A percentile compares a stretch with the other conserved stretches of the same genome.
These are phyloP conservation scores for Kwoniella botswanensis DNA, from an alignment of 768 basidiomycete genomes.

Conservation along the genomic window DNA sequence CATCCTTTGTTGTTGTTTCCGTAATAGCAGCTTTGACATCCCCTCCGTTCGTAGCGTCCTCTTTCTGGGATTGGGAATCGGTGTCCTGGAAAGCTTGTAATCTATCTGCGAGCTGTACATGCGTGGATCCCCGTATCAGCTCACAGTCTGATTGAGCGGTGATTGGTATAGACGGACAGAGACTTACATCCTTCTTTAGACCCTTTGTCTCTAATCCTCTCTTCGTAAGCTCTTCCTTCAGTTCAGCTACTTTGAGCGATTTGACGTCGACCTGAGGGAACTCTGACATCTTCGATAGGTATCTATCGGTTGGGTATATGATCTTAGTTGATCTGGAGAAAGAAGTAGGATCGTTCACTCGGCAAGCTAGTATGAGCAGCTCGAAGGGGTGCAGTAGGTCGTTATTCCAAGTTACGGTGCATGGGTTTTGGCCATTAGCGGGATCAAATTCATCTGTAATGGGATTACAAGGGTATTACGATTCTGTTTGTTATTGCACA, in stretches of 20 bases:
- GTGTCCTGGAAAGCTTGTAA: slow-evolving; percentile 38
- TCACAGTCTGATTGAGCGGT: neutral
- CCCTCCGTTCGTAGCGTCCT: neutral
- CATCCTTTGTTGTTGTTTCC: neutral
- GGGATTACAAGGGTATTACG: neutral
- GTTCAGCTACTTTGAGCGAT: slow-evolving; percentile 50
- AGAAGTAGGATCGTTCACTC: neutral
- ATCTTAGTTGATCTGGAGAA: neutral
- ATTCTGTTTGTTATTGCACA: neutral
- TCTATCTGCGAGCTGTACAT: slow-evolving; percentile 42
- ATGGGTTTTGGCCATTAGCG: neutral
- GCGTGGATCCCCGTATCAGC: neutral
- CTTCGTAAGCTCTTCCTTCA: slow-evolving; percentile 53
- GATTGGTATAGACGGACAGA: neutral
- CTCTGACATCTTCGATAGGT: neutral
- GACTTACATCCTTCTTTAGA: slow-evolving; percentile 54
- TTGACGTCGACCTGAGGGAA: slow-evolving; percentile 28
- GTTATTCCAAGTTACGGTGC: neutral
- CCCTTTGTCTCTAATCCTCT: slow-evolving; percentile 52
- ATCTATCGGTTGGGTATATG: neutral
- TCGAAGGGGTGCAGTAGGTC: neutral
- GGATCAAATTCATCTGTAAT: neutral
- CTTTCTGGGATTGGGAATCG: slow-evolving; percentile 18
- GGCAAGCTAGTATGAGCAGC: neutral
- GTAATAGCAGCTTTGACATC: neutral